phyloP scores from a whole-genome alignment of 1,284 basidiomycete species.

The Cryptococcus sp. region DNA sequence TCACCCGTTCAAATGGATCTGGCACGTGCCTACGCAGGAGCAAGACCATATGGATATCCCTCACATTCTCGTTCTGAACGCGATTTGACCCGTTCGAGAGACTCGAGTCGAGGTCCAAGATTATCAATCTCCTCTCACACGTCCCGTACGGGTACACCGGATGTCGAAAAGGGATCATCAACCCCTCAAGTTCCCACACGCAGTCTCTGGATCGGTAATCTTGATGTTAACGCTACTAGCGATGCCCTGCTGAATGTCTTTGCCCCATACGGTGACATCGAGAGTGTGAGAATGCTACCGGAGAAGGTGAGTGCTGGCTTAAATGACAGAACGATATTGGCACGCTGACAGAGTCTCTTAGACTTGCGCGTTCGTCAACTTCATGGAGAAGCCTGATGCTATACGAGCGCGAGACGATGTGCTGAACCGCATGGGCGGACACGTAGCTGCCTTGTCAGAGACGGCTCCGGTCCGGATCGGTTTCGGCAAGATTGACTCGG shows the following conservation, averaged over 20 bases:
- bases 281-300: slow-evolving; percentile 87
- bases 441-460: slow-evolving; percentile 83
- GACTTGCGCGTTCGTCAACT: slow-evolving; percentile 99
- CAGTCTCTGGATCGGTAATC: slow-evolving; percentile 95
- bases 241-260: slow-evolving; percentile 94
- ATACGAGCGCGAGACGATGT: slow-evolving; percentile 96
- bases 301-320: slow-evolving; percentile 73
- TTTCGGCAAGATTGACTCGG: slow-evolving; percentile 94
- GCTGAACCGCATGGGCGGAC: slow-evolving; percentile 87
- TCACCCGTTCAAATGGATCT: slow-evolving; percentile 38
- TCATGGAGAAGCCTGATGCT: slow-evolving; percentile 90
- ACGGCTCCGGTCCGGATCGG: slow-evolving; percentile 94
- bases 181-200: slow-evolving; percentile 81
- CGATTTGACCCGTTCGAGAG: slow-evolving; percentile 38
- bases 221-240: slow-evolving; percentile 88
- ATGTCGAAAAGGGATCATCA: slow-evolving; percentile 40
- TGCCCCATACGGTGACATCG: slow-evolving; percentile 93
- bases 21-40: slow-evolving; percentile 3
- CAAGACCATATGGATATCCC: slow-evolving; percentile 32
- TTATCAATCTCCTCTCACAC: slow-evolving; percentile 45
- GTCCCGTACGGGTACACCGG: slow-evolving; percentile 47
- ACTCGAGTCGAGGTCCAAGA: slow-evolving; percentile 35
- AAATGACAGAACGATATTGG: not conserved
- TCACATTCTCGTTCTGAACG: slow-evolving; percentile 36
- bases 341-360: slow-evolving; percentile 46